Percentiles rank a stretch among this genome's conserved stretches.
phyloP scores from a whole-genome alignment of 1,139 yeast genomes.

The Sugiyamaella sp. region DNA sequence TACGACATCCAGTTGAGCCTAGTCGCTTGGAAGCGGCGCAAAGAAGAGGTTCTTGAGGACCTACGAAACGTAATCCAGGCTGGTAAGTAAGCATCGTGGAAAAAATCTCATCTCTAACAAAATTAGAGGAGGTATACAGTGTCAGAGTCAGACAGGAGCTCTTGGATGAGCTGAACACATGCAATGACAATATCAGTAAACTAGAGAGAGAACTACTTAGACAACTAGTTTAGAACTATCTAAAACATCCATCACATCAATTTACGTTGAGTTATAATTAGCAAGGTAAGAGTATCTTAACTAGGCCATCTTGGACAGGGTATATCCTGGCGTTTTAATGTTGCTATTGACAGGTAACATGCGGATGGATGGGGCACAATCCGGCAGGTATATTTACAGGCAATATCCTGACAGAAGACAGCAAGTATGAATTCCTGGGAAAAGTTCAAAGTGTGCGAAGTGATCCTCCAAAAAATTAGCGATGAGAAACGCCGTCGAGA shows the following conservation, averaged over 20 bases:
- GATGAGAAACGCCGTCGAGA: neutral
- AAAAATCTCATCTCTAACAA: neutral
- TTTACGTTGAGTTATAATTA: neutral
- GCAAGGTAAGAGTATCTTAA: too few species aligned
- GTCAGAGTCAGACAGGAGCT: constrained; percentile 3
- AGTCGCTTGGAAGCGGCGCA: neutral
- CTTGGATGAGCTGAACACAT: neutral
- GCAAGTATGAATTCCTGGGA: constrained; percentile 1
- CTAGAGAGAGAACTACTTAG: neutral
- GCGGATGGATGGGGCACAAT: neutral
- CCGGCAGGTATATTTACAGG: neutral
- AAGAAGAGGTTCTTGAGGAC: neutral
- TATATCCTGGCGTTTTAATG: neutral
- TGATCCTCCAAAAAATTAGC: neutral
- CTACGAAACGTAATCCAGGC: neutral
- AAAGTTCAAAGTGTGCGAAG: neutral
- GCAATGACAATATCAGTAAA: neutral
- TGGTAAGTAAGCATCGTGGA: neutral
- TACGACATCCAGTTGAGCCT: neutral
- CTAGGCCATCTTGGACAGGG: neutral
- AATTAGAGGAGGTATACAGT: neutral
- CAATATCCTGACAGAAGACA: neutral
- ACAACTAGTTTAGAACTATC: neutral
- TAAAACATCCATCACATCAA: neutral
- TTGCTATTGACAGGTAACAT: neutral